phyloP scores from a whole-genome alignment of 2,329 filamentous ascomycete genomes.

The Rutstroemia sp. region DNA sequence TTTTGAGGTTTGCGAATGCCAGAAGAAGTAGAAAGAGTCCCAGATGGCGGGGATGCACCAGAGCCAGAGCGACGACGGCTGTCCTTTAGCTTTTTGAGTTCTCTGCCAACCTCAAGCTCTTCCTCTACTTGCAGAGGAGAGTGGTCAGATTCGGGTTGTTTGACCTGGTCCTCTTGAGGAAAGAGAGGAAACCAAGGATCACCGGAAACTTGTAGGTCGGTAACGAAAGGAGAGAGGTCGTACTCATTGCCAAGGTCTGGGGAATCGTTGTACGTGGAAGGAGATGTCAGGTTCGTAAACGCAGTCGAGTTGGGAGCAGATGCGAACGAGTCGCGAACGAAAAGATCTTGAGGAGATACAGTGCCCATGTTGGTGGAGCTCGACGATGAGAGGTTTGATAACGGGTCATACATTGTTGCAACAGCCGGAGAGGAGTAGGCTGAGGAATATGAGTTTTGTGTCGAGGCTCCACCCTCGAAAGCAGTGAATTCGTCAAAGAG shows the following conservation, averaged over 20 bases:
- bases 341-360: constrained; percentile 76
- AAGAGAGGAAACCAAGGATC: constrained; percentile 70
- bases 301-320: constrained; percentile 77
- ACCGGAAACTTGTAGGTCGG: constrained; percentile 45
- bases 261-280: constrained; percentile 70
- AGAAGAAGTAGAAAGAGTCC: constrained; percentile 43
- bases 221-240: constrained; percentile 67
- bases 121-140: constrained; percentile 32
- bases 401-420: constrained; percentile 44
- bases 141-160: constrained; percentile 3
- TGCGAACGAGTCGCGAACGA: constrained; percentile 59
- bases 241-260: constrained; percentile 64
- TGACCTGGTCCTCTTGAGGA: constrained; percentile 39
- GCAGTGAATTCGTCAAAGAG: constrained; percentile 49
- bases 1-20: constrained; percentile 71
- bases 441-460: constrained; percentile 22
- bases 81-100: constrained; percentile 34
- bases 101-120: constrained; percentile 41
- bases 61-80: constrained; percentile 34
- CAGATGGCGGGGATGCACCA: constrained; percentile 38
- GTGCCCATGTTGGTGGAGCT: constrained; percentile 56
- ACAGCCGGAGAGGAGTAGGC: constrained; percentile 28
- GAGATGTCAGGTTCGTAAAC: constrained; percentile 79
- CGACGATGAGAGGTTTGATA: constrained; percentile 30
- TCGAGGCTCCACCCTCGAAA: constrained; percentile 37